Evolutionary conservation across 495 filamentous ascomycete genomes (phyloP), one percentile per base, ranked within the genome.

Genomic region (Hypomontagnella submonticulosa): DNA sequence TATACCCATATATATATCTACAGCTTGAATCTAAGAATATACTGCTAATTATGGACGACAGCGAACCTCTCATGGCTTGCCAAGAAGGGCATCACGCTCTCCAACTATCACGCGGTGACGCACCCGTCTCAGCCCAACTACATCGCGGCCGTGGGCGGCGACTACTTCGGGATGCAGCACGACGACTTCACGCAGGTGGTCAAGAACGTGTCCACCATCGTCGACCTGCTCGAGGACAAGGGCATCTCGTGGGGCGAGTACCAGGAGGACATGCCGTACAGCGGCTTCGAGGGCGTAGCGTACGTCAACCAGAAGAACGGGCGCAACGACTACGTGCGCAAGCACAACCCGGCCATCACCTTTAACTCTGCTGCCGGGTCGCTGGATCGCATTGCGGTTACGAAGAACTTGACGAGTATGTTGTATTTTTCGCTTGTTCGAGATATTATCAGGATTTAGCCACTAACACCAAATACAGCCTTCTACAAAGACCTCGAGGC

Each of bases 61-160:
- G 66, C 66, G 16, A 72, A 73, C 48, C 56, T 73, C 1, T 71
- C 79, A 33, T 89, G 77, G 74, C 73, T 91, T 30, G 86, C 87
- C 32, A 79, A 73, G 40, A 81, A 87, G 69, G 89, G 89, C 41
- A 88, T 92, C 37, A 79, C 79, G 1, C 76, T 92, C 33, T 84
- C 82, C 61, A 90, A 90, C 78, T 89, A 85, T 78, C 85, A 77
- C 51, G 85, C 80, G 7, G 61, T 84, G 40, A 88, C 88, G 23
- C 88, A 90, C 63, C 88, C 88, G 5, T 90, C 87, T 11, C 79
- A 91, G 75, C 88, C 88, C 4, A 92, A 92, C 76, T 92, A 92
- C 73, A 76, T 81, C 48, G 83, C 87, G n/a, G 73, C 82, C 7
- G 85, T 86, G 5, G 81, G 76, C 30, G 89, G 88, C 37, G 88